These are phyloP conservation scores for Beauveria brongniartii DNA, from an alignment of 2,329 filamentous ascomycete genomes.

Conservation along the genomic window DNA sequence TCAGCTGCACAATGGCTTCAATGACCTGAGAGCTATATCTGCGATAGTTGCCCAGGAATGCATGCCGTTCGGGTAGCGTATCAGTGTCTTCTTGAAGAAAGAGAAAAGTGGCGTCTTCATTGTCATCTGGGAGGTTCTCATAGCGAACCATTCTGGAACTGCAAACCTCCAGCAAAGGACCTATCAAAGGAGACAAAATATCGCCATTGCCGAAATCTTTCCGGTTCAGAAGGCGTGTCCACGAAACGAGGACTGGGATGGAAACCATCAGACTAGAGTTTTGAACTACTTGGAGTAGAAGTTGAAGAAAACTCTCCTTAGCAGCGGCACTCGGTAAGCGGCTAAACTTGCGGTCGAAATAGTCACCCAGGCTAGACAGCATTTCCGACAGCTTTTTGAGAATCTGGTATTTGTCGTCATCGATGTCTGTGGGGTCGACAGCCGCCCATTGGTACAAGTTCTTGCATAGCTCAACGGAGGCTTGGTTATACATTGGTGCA, in stretches of 20 bases:
- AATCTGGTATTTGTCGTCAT: constrained; percentile 86
- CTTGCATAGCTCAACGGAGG: constrained; percentile 62
- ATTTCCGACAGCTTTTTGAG: constrained; percentile 93
- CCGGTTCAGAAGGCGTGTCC: constrained; percentile 74
- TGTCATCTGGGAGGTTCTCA: constrained; percentile 76
- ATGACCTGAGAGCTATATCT: constrained; percentile 84
- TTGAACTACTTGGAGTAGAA: constrained; percentile 71
- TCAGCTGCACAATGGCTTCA: constrained; percentile 74
- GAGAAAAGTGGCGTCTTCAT: constrained; percentile 67
- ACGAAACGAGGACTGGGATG: constrained; percentile 83
- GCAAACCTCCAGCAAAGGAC: constrained; percentile 72
- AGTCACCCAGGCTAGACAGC: constrained; percentile 76
- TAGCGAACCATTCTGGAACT: constrained; percentile 79
- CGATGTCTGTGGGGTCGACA: constrained; percentile 72
- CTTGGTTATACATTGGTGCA: constrained; percentile 67
- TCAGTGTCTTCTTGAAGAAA: constrained; percentile 93
- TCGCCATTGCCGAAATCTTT: constrained; percentile 58
- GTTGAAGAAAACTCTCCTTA: constrained; percentile 65
- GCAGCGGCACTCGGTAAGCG: constrained; percentile 56
- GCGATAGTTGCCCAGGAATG: constrained; percentile 91
- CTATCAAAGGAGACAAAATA: constrained; percentile 56
- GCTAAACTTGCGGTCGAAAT: constrained; percentile 69
- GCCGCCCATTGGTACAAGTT: constrained; percentile 73
- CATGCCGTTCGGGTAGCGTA: constrained; percentile 85
- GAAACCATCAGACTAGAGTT: constrained; percentile 87